phyloP scores from a whole-genome alignment of 2,329 filamentous ascomycete species.

The Cryphonectria carpinicola region DNA sequence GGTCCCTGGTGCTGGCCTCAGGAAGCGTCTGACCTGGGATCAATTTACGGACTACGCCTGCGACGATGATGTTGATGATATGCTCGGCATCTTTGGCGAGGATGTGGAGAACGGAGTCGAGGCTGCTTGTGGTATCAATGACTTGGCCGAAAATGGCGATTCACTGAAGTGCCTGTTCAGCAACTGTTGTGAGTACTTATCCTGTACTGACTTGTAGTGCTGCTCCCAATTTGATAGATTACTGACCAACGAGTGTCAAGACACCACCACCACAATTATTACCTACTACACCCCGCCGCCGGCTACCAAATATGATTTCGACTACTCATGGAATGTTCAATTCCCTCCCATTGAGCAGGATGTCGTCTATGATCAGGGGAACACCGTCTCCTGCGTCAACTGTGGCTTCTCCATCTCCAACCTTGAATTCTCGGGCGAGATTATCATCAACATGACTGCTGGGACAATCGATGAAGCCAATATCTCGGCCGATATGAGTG shows the following conservation, averaged over 20 bases:
- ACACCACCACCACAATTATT: background rate
- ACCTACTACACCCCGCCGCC: background rate
- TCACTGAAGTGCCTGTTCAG: background rate
- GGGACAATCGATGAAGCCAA: slow-evolving; percentile 4
- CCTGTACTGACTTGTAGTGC: background rate
- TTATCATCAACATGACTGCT: slow-evolving; percentile 9
- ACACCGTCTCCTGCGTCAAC: slow-evolving; percentile 5
- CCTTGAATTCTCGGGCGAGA: slow-evolving; percentile 6
- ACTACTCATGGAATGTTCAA: slow-evolving; percentile 10
- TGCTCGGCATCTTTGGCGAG: slow-evolving; percentile 1
- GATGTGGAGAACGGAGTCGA: background rate
- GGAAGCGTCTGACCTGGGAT: slow-evolving; percentile 10
- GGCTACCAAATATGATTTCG: background rate
- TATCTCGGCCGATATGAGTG: background rate
- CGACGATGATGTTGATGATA: background rate
- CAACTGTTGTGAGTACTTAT: background rate
- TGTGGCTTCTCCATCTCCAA: slow-evolving; percentile 13
- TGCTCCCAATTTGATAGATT: background rate
- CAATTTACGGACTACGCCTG: slow-evolving; percentile 3
- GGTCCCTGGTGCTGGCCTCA: background rate
- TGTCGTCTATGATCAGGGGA: background rate
- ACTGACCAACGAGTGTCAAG: background rate
- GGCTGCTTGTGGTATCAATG: background rate
- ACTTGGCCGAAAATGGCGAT: background rate
- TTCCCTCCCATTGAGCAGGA: slow-evolving; percentile 13